Evolutionary conservation across 1,284 basidiomycete genomes (phyloP), one percentile per base, ranked within the genome.

Genomic region (Cystobasidiaceae sp.): DNA sequence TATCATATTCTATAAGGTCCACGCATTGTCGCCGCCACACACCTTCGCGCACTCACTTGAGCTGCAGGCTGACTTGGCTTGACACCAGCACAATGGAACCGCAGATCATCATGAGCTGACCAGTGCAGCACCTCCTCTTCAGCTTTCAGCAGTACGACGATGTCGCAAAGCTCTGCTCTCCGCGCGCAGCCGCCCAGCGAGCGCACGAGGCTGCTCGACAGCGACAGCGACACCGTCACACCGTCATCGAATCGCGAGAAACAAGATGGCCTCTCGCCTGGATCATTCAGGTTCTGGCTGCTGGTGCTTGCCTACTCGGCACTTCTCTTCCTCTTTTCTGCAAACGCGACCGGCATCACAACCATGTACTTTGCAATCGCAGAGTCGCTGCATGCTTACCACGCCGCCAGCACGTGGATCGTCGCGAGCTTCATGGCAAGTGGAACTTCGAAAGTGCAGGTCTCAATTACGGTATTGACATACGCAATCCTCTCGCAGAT

Each of bases 361-460:
- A 49, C 61, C 5, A 48, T 44, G 32, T 44, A 45, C 17, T 28
- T 32, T 32, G 25, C 57, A 3, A 59, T 66, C 23, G 56, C 55
- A 17, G 56, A 52, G 28, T 37, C 21, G 3, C 33, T 66, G 13
- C 21, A 54, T 37, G 64, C 56, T 21, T 66, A 66, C 41, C 43
- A 34, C 2, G 23, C 59, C 33, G 55, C 64, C 15, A 56, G 56
- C 9, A 64, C 61, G 7, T 66, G 64, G 64, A 41, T 66, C 44
- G 60, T 30, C 23, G 46, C 56, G 4, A 52, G 46, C 48, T 66
- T 59, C 41, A 66, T 66, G 64, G 64, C 54, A 17, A 6, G 56
- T 34, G 11, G 5, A n/a, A 4, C 21, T 27, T 28, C 28, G 32
- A 17, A 5, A 15, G 17, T 34, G 54, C 19, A n/a, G 8, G 6